Base-by-base conservation (phyloP, 1,284 basidiomycete genomes). In the Irpex lacteus region DNA sequence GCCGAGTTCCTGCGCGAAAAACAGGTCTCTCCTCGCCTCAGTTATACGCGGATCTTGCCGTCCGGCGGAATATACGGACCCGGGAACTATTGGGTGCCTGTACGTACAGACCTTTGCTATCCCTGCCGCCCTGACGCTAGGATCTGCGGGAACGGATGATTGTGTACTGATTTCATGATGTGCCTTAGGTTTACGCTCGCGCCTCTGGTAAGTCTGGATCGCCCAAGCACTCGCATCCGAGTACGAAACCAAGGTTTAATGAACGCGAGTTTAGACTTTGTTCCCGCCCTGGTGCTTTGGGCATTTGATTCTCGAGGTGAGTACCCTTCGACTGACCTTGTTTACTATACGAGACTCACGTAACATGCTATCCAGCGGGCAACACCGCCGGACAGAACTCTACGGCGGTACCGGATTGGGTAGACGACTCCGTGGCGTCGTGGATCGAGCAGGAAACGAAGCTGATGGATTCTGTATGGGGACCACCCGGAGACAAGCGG, bases 51-150 rank as follows among this genome's bases (percentile, higher is more conserved):
- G 4, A 69, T 76, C 57, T 81, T 84, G 4, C 85, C 87, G 4
- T 70, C 76, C 5, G 84, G 89, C 9, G 88, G 88, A 0, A 70
- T 73, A 34, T 81, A 80, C 37, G 89, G 89, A 5, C 83, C 85
- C 3, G 87, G 85, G 61, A 90, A 85, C 65, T 90, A 90, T 68
- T 90, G 88, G 88, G 86, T 90, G 19, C 88, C 89, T 2, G 85
- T 88, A 66, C 68, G 83, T 75, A 13, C n/a, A 15, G 50, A 15
- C 18, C 32, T 55, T 19, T 60, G 47, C 18, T 47, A 36, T n/a
- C n/a, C 32, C 11, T 44, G 11, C 32, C 11, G 26, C 15, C 8
- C 32, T 50, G 26, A 9, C 11, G 36, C 34, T 56, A 8, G 11
- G 15, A 36, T 18, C 9, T 55, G 49, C 50, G 40, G 40, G 40